Percentiles rank a stretch among this genome's conserved stretches.
phyloP scores from a whole-genome alignment of 345 rosid genomes.

The Eucalyptus globulus region DNA sequence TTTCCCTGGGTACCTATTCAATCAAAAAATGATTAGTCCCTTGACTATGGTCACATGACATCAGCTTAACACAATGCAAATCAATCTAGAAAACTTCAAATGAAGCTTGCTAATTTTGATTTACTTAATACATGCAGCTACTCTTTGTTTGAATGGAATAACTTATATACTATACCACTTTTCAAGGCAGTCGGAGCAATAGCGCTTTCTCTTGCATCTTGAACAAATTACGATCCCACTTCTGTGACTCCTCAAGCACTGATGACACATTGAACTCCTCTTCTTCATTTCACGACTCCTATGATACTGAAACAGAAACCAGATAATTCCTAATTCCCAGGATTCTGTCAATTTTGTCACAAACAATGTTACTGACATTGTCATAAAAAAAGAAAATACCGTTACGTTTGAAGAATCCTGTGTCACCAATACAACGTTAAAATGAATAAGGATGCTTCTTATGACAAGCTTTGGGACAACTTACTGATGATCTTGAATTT shows the following conservation, averaged over 20 bases:
- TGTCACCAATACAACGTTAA: background rate
- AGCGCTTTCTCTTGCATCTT: constrained; percentile 31
- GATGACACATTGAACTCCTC: constrained; percentile 30
- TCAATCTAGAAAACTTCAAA: background rate
- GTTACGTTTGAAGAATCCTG: background rate
- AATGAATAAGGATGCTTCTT: background rate
- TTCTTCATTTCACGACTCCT: background rate
- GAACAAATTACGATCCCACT: constrained; percentile 20
- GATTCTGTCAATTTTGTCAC: background rate
- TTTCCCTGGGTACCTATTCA: constrained; percentile 34
- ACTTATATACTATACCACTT: constrained; percentile 25
- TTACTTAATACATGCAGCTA: background rate
- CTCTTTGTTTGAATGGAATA: background rate
- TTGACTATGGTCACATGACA: background rate
- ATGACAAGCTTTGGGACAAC: background rate
- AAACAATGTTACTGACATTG: background rate
- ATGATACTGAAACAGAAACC: constrained; percentile 7
- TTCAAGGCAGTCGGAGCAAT: constrained; percentile 40
- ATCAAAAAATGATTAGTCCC: background rate
- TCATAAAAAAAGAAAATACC: background rate
- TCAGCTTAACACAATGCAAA: background rate
- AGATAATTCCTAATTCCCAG: background rate
- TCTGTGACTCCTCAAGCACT: constrained; percentile 24
- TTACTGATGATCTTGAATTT: background rate
- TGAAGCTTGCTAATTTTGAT: background rate